Percentiles rank a stretch among this genome's conserved stretches.
Evolutionary conservation across 805 yeast genomes (phyloP).

Genomic region (Myxozyma geophila): DNA sequence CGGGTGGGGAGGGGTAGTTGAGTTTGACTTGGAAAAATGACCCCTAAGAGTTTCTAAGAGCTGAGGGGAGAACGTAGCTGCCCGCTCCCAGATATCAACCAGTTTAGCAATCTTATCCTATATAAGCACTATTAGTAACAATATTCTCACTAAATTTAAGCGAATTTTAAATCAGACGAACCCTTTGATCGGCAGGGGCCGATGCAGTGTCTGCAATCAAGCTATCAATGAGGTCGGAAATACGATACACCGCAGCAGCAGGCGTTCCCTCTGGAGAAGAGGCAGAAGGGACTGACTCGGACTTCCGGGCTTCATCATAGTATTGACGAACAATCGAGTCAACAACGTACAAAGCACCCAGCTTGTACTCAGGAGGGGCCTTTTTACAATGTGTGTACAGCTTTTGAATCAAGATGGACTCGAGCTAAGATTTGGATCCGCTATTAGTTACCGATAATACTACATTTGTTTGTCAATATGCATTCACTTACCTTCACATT

Average conservation of each 20-base stretch:
- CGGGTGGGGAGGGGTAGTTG: slow-evolving; percentile 73
- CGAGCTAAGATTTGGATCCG: slow-evolving; percentile 44
- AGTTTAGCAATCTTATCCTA: slow-evolving; percentile 76
- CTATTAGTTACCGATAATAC: slow-evolving; percentile 10
- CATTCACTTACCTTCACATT: slow-evolving; percentile 53
- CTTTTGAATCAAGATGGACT: slow-evolving; percentile 60
- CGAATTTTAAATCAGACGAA: slow-evolving; percentile 7
- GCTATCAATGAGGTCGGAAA: slow-evolving; percentile 66
- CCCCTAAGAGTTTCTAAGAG: slow-evolving; percentile 60
- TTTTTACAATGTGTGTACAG: slow-evolving; percentile 70
- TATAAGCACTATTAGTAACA: background rate
- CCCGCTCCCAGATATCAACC: slow-evolving; percentile 90
- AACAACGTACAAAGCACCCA: slow-evolving; percentile 87
- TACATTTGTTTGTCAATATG: background rate
- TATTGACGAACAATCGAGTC: slow-evolving; percentile 90
- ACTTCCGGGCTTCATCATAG: slow-evolving; percentile 70
- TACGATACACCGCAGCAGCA: slow-evolving; percentile 70
- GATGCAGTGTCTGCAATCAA: slow-evolving; percentile 66
- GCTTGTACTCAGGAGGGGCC: slow-evolving; percentile 78
- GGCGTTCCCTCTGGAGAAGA: slow-evolving; percentile 63
- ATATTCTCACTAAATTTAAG: too few species aligned
- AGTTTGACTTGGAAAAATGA: slow-evolving; percentile 52
- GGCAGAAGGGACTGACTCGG: slow-evolving; percentile 48
- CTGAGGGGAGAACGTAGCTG: slow-evolving; percentile 70
- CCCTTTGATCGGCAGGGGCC: slow-evolving; percentile 58